Evolutionary conservation across 202 grass and related monocot genomes (phyloP).

Genomic region (Dendrocalamus latiflorus): DNA sequence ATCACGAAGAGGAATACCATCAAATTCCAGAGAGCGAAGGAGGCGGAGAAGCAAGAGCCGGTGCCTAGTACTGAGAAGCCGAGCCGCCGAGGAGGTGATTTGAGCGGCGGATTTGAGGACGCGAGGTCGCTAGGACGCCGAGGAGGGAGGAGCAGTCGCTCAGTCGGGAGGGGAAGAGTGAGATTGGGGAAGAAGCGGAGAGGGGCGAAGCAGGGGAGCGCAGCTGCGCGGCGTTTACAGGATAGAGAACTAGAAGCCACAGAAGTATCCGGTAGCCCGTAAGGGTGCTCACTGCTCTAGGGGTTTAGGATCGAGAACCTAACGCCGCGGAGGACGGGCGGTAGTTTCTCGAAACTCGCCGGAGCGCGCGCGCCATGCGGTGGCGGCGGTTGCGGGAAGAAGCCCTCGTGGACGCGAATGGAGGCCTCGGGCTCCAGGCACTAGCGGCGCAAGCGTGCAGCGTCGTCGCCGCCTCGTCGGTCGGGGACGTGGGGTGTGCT

Average conservation of each 20-base stretch:
- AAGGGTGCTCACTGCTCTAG: not conserved
- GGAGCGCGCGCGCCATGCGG: not conserved
- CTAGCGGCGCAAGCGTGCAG: not conserved
- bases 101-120: too few species aligned
- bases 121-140: too few species aligned
- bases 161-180: too few species aligned
- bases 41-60: not conserved
- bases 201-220: too few species aligned
- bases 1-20: slow-evolving; percentile 1
- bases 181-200: not conserved
- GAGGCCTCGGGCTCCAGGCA: not conserved
- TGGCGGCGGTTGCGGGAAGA: not conserved
- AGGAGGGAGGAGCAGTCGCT: too few species aligned
- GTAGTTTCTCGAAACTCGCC: not conserved
- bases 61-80: too few species aligned
- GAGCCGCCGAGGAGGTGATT: too few species aligned
- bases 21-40: not conserved
- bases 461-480: not conserved
- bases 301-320: not conserved
- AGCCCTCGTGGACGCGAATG: not conserved
- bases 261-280: not conserved
- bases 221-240: not conserved
- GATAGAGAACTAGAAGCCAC: not conserved
- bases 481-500: not conserved
- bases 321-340: not conserved